These are phyloP conservation scores for Komagataella pastoris DNA, from an alignment of 805 yeast genomes.

Conservation along the genomic window DNA sequence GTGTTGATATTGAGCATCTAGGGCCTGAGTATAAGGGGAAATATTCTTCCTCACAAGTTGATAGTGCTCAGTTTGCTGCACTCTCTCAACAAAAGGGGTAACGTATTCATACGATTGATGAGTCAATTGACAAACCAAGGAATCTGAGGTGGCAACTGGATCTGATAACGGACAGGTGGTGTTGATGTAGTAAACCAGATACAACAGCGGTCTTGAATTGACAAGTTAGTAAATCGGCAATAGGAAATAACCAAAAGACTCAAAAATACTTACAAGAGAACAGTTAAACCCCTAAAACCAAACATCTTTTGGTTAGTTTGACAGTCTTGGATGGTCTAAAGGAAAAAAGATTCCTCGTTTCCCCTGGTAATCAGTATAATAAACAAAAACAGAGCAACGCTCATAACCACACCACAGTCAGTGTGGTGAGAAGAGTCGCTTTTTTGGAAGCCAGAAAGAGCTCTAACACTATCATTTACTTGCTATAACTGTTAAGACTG, in stretches of 20 bases:
- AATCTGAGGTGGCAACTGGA: neutral
- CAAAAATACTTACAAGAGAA: neutral
- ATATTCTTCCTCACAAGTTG: neutral
- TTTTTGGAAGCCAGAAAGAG: neutral
- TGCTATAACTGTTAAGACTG: neutral
- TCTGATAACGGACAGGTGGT: neutral
- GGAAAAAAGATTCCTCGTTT: neutral
- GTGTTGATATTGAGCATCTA: neutral
- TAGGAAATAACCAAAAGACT: neutral
- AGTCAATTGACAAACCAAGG: neutral
- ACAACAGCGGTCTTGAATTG: neutral
- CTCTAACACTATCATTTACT: slow-evolving; percentile 1
- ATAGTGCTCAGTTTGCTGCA: neutral
- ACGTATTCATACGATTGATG: neutral
- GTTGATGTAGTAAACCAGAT: neutral
- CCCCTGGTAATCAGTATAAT: neutral
- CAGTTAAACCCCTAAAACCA: neutral
- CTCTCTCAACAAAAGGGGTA: neutral
- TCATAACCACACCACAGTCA: neutral
- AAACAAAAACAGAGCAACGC: neutral
- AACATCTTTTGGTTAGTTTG: neutral
- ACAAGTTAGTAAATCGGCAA: neutral
- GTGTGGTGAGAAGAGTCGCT: neutral
- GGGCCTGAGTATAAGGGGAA: neutral
- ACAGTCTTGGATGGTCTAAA: neutral